Evolutionary conservation across 2,329 filamentous ascomycete species (phyloP).

Genomic region (Didymella keratinophila): DNA sequence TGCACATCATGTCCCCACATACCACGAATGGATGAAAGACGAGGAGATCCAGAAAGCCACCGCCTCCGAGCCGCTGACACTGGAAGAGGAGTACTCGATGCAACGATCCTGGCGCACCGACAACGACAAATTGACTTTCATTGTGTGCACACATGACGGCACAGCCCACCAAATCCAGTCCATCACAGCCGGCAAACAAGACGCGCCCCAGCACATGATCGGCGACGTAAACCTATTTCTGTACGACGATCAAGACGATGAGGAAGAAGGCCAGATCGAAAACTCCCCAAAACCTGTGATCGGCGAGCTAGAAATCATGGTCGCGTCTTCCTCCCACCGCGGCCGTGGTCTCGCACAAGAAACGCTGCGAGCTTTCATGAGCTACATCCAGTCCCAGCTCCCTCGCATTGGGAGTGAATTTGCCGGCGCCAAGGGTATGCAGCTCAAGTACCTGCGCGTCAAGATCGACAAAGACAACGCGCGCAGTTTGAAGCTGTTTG

Average conservation of each 20-base stretch:
- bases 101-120: constrained; percentile 86
- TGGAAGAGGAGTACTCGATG: constrained; percentile 88
- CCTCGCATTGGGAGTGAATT: constrained; percentile 68
- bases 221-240: constrained; percentile 74
- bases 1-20: constrained; percentile 78
- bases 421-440: constrained; percentile 17
- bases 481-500: constrained; percentile 67
- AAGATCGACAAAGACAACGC: constrained; percentile 68
- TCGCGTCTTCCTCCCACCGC: constrained; percentile 65
- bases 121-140: constrained; percentile 90
- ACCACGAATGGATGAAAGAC: constrained; percentile 93
- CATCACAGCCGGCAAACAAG: constrained; percentile 51
- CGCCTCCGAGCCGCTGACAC: constrained; percentile 81
- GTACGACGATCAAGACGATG: constrained; percentile 48
- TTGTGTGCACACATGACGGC: constrained; percentile 65
- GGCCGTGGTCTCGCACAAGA: constrained; percentile 71
- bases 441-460: constrained; percentile 60
- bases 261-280: constrained; percentile 28
- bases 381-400: constrained; percentile 68
- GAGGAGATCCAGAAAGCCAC: constrained; percentile 81
- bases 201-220: constrained; percentile 60
- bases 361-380: constrained; percentile 72
- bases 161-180: neutral
- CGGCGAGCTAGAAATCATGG: constrained; percentile 88
- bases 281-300: constrained; percentile 45